Conservation (phyloP, 768 basidiomycete species). For the Clitopilus hobsonii region DNA sequence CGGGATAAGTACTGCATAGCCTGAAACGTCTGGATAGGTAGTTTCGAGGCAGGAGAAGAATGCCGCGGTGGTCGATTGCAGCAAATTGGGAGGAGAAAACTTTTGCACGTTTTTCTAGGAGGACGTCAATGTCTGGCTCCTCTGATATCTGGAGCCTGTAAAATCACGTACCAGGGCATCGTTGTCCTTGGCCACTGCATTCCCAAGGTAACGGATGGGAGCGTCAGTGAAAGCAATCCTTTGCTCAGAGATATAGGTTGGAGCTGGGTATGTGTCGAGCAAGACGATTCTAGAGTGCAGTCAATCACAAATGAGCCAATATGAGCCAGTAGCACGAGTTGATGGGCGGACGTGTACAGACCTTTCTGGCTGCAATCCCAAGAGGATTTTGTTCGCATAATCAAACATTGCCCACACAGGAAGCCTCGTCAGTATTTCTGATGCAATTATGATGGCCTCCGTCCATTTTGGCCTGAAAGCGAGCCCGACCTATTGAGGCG, state of each 20-base stretch:
- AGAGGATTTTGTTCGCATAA: constrained; percentile 40
- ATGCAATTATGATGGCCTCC: constrained; percentile 40
- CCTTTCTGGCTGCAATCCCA: constrained; percentile 41
- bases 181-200: constrained; percentile 13
- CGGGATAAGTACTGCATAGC: constrained; percentile 43
- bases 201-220: constrained; percentile 50
- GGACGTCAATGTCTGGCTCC: too few relatives aligned
- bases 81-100: constrained; percentile 54
- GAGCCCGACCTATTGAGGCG: constrained; percentile 53
- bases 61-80: constrained; percentile 51
- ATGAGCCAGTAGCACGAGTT: too few relatives aligned
- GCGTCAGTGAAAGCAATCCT: constrained; percentile 34
- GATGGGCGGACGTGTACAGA: too few relatives aligned
- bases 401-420: constrained; percentile 47
- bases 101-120: constrained; percentile 24
- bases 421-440: constrained; percentile 44
- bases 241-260: constrained; percentile 38
- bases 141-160: too few relatives aligned
- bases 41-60: constrained; percentile 36
- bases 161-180: constrained; percentile 1
- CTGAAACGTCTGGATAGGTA: constrained; percentile 8
- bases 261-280: constrained; percentile 48
- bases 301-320: too few relatives aligned
- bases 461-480: constrained; percentile 49
- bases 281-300: constrained; percentile 49